phyloP scores from a whole-genome alignment of 495 filamentous ascomycete genomes.

The Mycothermus thermophilus region DNA sequence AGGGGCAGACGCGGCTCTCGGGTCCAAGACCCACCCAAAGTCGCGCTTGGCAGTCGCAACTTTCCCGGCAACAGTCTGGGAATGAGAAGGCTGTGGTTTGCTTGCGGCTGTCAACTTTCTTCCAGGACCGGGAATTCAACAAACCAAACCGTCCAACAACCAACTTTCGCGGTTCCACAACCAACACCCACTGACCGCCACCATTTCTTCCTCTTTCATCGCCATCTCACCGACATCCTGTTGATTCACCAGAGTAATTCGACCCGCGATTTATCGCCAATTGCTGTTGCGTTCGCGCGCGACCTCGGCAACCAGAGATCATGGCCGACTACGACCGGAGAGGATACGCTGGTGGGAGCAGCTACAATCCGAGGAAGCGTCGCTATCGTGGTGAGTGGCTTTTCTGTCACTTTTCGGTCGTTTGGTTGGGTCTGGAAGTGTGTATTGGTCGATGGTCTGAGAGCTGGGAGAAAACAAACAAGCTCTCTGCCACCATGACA shows the following conservation, averaged over 20 bases:
- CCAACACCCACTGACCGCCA: too few relatives aligned
- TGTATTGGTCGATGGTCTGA: background rate
- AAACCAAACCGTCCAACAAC: background rate
- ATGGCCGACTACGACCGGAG: conserved; percentile 71
- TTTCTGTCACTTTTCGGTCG: background rate
- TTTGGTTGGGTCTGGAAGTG: background rate
- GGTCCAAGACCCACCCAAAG: conserved; percentile 1
- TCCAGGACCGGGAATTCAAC: background rate
- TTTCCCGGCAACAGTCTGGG: conserved; percentile 1
- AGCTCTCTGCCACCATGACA: too few relatives aligned
- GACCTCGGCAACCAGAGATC: too few relatives aligned
- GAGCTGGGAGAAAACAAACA: too few relatives aligned
- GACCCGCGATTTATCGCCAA: background rate
- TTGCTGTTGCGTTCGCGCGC: background rate
- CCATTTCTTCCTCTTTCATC: too few relatives aligned
- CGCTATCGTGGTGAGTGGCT: conserved; percentile 34
- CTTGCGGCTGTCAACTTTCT: background rate
- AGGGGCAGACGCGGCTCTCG: background rate
- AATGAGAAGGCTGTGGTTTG: background rate
- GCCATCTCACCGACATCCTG: too few relatives aligned
- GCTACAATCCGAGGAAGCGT: conserved; percentile 51
- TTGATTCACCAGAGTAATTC: too few relatives aligned
- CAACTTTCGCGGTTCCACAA: too few relatives aligned
- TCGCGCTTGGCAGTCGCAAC: conserved; percentile 4
- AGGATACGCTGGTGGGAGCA: conserved; percentile 36